Evolutionary conservation across 768 basidiomycete genomes (phyloP), one percentile per base, ranked within the genome.

Genomic region (Mycena metata): DNA sequence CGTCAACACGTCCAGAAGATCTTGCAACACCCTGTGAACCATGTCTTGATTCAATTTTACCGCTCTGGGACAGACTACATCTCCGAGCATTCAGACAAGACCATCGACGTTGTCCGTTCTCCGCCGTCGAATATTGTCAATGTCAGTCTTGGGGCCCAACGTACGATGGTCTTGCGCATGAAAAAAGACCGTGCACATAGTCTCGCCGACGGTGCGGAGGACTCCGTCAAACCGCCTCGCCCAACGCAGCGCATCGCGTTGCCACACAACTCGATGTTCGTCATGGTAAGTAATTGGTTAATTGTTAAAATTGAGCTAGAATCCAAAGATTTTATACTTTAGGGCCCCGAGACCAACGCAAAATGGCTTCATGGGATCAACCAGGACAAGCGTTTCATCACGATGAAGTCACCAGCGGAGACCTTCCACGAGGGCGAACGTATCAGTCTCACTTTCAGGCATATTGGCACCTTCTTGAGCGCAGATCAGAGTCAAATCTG

Each of bases 21-120:
- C 9, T 76, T 90, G 13, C 72, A 81, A 26, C 92, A 93, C 64
- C 90, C 89, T 0, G 88, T 95, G 7, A 95, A 95, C 74, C 93
- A 95, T 72, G 93, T 92, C 54, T 85, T 95, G 35, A 93, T 95
- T 56, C 94, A 95, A 74, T 85, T 88, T 75, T 95, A 95, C 75
- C 91, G 93, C 64, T 85, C 84, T 15, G 94, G 93, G 7, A 87
- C 86, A 33, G 94, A 95, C 78, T 92, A 90, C 78, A 95, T 95
- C 69, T 94, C 93, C 0, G 93, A 94, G 72, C 93, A 95, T 77
- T 92, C 91, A 0, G 93, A 95, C 78, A 95, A 95, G 80, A 95
- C 93, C 7, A 86, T 95, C 71, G 94, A 95, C 76, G 86, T 95
- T 70, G 88, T 90, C 5, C 87, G 84, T 16, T 11, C 39, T 39